These are phyloP conservation scores for Cryptococcus floricola DNA, from an alignment of 1,284 basidiomycete genomes.

Conservation along the genomic window DNA sequence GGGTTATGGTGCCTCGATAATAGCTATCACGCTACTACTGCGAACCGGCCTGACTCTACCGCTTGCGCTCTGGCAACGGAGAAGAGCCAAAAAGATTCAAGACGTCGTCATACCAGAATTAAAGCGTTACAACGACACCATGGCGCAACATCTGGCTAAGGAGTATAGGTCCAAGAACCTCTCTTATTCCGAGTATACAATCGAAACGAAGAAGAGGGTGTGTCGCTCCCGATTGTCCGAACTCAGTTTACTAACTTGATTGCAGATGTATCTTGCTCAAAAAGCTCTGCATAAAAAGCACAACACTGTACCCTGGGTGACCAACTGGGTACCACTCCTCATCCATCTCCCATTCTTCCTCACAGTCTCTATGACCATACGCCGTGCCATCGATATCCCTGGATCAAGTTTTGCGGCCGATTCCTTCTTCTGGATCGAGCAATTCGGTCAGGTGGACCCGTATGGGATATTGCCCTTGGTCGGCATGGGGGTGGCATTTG, in stretches of 20 bases:
- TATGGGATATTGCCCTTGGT: conserved; percentile 39
- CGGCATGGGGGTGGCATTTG: conserved; percentile 40
- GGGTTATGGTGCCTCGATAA: conserved; percentile 48
- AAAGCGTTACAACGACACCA: conserved; percentile 40
- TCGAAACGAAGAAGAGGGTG: conserved; percentile 45
- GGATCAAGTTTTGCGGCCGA: conserved; percentile 33
- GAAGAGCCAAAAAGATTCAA: conserved; percentile 40
- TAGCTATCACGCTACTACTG: conserved; percentile 50
- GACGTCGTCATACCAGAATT: conserved; percentile 51
- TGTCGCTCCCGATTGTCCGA: background rate
- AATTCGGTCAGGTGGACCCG: conserved; percentile 44
- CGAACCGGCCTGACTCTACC: conserved; percentile 52
- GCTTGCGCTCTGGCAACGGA: conserved; percentile 52
- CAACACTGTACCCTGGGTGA: conserved; percentile 43
- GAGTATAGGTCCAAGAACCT: conserved; percentile 42
- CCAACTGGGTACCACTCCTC: conserved; percentile 41
- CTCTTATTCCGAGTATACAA: conserved; percentile 49
- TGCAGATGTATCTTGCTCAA: conserved; percentile 18
- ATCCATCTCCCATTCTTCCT: conserved; percentile 51
- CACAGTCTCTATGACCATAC: conserved; percentile 43
- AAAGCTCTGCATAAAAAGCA: conserved; percentile 37
- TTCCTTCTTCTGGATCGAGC: conserved; percentile 42
- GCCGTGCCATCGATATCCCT: conserved; percentile 32
- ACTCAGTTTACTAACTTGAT: background rate
- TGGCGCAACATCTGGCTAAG: conserved; percentile 41